Percentiles rank a stretch among this genome's conserved stretches.
These are phyloP conservation scores for Lactarius indigo DNA, from an alignment of 768 basidiomycete species.

Conservation along the genomic window DNA sequence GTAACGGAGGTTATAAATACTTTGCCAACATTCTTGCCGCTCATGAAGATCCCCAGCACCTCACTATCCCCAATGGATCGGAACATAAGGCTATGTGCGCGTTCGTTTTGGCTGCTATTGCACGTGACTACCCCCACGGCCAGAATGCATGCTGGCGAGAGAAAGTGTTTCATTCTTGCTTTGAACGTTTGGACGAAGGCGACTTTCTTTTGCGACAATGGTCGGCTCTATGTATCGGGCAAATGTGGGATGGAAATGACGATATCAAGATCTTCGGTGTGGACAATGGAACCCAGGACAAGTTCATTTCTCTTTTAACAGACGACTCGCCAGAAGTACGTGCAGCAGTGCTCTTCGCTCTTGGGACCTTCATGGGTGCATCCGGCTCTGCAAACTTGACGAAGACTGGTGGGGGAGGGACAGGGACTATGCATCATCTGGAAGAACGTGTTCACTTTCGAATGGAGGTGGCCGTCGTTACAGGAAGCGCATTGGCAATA, in stretches of 20 bases:
- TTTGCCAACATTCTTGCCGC: slow-evolving; percentile 75
- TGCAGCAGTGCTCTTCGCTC: slow-evolving; percentile 83
- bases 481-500: slow-evolving; percentile 81
- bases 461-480: slow-evolving; percentile 90
- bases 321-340: slow-evolving; percentile 94
- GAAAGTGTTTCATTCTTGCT: slow-evolving; percentile 83
- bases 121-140: slow-evolving; percentile 84
- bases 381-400: slow-evolving; percentile 66
- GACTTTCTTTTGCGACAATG: slow-evolving; percentile 95
- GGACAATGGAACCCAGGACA: slow-evolving; percentile 74
- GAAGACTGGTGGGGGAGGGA: slow-evolving; percentile 78
- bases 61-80: slow-evolving; percentile 81
- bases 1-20: slow-evolving; percentile 79
- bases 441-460: slow-evolving; percentile 78
- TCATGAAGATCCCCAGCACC: slow-evolving; percentile 52
- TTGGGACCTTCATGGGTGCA: slow-evolving; percentile 92
- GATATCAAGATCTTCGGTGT: slow-evolving; percentile 85
- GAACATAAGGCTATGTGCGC: slow-evolving; percentile 99
- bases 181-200: slow-evolving; percentile 77
- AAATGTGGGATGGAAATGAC: slow-evolving; percentile 93
- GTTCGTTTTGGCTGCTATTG: slow-evolving; percentile 87
- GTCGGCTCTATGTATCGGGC: slow-evolving; percentile 89
- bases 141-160: slow-evolving; percentile 82
- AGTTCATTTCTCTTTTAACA: slow-evolving; percentile 69
- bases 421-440: slow-evolving; percentile 71